Conservation (phyloP, 1,139 yeast genomes). For the Waltiozyma sp. region DNA sequence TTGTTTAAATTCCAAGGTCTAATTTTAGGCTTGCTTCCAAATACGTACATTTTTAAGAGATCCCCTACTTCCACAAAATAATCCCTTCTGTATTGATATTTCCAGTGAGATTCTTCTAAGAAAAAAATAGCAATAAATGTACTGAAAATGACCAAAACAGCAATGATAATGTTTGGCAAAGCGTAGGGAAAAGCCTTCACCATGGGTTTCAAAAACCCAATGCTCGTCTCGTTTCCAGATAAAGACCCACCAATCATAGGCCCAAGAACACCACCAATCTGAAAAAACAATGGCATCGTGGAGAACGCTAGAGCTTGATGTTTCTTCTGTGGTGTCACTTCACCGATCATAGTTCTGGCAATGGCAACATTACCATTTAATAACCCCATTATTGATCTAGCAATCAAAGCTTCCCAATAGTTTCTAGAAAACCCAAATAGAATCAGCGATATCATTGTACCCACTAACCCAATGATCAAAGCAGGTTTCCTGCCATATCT, state of each 20-base stretch:
- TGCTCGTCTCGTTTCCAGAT: conserved; percentile 23
- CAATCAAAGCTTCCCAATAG: conserved; percentile 38
- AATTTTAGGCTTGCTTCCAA: conserved; percentile 25
- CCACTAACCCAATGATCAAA: conserved; percentile 39
- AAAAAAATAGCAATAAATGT: conserved; percentile 33
- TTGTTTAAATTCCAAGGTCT: conserved; percentile 29
- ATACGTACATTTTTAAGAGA: conserved; percentile 21
- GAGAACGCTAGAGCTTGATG: conserved; percentile 56
- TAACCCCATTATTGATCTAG: conserved; percentile 43
- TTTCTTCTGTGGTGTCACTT: conserved; percentile 39
- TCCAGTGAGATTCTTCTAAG: conserved; percentile 50
- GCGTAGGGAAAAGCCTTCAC: conserved; percentile 44
- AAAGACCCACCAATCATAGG: conserved; percentile 44
- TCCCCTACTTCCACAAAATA: conserved; percentile 46
- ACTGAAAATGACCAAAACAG: conserved; percentile 24
- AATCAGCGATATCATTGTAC: conserved; percentile 37
- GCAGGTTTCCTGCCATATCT: conserved; percentile 47
- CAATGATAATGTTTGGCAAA: conserved; percentile 46
- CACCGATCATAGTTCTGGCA: conserved; percentile 49
- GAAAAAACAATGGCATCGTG: conserved; percentile 48
- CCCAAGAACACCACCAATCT: conserved; percentile 47
- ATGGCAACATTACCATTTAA: conserved; percentile 56
- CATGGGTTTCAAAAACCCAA: conserved; percentile 17
- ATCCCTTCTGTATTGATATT: conserved; percentile 32
- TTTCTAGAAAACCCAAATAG: conserved; percentile 42